Conservation (phyloP, 352 stramenopile species). For the Plasmopara halstedii region DNA sequence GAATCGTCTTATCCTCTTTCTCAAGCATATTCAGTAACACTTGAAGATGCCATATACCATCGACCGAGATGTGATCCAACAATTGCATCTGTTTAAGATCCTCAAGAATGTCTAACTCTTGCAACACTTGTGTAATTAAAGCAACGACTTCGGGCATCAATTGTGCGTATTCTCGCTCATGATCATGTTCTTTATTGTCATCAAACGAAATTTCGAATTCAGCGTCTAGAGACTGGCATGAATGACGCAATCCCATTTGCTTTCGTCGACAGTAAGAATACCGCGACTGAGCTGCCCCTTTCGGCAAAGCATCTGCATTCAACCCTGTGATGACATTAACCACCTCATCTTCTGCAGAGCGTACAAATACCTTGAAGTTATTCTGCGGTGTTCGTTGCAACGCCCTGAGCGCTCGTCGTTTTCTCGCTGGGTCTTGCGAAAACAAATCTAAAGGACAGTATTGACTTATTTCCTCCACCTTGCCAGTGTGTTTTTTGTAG, state of each 20-base stretch:
- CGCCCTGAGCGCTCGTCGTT: conserved; percentile 46
- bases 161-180: conserved; percentile 26
- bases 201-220: conserved; percentile 40
- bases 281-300: conserved; percentile 50
- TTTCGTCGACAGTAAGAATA: conserved; percentile 70
- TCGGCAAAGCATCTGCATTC: conserved; percentile 57
- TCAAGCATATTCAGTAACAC: conserved; percentile 38
- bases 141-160: conserved; percentile 64
- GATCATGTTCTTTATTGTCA: conserved; percentile 23
- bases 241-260: conserved; percentile 67
- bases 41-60: conserved; percentile 67
- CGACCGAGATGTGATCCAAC: conserved; percentile 73
- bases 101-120: conserved; percentile 62
- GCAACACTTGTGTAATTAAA: conserved; percentile 66
- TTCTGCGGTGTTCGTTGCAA: conserved; percentile 83
- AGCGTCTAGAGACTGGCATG: conserved; percentile 58
- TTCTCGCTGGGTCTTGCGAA: conserved; percentile 48
- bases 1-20: conserved; percentile 9
- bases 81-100: conserved; percentile 81
- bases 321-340: conserved; percentile 74
- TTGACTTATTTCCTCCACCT: conserved; percentile 74
- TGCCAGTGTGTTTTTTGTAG: conserved; percentile 64
- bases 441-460: conserved; percentile 84
- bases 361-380: conserved; percentile 86
- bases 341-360: conserved; percentile 65